Base-by-base conservation (phyloP, 2,329 filamentous ascomycete genomes). In the Ophiostoma montium region DNA sequence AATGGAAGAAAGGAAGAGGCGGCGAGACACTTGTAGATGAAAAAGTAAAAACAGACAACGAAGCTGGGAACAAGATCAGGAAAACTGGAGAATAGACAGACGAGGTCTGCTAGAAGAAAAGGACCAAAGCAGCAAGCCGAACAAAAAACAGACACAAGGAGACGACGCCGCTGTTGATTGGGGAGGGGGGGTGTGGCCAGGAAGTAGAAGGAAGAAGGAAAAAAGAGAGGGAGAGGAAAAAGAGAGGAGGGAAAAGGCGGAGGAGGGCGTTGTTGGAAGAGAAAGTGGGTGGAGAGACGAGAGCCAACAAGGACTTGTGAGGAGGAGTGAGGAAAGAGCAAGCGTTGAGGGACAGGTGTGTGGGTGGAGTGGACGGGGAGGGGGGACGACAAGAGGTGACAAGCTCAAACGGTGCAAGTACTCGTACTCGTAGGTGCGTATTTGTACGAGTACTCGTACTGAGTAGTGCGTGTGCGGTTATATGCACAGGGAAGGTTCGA, bases 131-230 rank as follows among this genome's bases (percentile, higher is more conserved):
- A 41, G 38, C 11, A 31, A 31, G 49, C 47, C 51, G 21, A 19
- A 16, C 35, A 47, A 32, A 50, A 7, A 31, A 47, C 48, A 54
- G 47, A 48, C 36, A 31, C 44, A 46, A 50, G 47, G 46, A 45
- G 33, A 53, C 49, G 49, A 53, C 52, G 47, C 54, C 52, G 50
- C 45, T 52, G 33, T 50, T 50, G 52, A 53, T 55, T 53, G 48
- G 23, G 45, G 52, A 43, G 45, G 50, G 50, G 41, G 51, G 27
- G 41, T 31, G 23, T 27, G 23, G 8, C n/a, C 23, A 27, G 8
- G 23, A 45, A 49, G 47, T 16, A 23, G 16, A 46, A 35, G 33
- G 42, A 38, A 48, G 38, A 47, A 50, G 16, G 31, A 21, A 41
- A 36, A 46, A 36, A 47, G 33, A 45, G 45, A 31, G 33, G 45